phyloP scores from a whole-genome alignment of 768 basidiomycete genomes.

The Udeniomyces megalosporus region DNA sequence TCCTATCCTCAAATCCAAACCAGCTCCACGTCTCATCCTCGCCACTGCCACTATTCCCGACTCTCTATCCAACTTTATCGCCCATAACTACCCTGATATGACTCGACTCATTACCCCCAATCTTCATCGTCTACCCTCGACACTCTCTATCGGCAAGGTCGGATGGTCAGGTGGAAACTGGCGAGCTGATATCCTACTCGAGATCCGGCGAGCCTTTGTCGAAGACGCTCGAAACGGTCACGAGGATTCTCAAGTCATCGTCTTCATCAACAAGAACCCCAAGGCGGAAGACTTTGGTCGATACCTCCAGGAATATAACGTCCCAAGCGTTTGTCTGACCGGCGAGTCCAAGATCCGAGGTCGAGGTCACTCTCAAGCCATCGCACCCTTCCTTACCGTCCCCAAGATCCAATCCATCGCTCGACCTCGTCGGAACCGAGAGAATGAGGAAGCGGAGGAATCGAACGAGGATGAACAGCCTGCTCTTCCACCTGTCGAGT shows the following conservation, averaged over 20 bases:
- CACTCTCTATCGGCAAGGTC: conserved; percentile 55
- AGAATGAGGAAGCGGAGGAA: neutral
- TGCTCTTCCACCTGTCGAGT: neutral
- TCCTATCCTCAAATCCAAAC: conserved; percentile 14
- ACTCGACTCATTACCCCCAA: conserved; percentile 52
- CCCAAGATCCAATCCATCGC: neutral
- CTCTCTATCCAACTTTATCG: conserved; percentile 30
- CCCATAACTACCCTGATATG: conserved; percentile 20
- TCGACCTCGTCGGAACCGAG: neutral
- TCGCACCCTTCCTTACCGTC: conserved; percentile 37
- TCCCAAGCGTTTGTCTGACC: conserved; percentile 42
- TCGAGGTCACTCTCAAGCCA: conserved; percentile 32
- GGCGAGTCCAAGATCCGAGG: conserved; percentile 43
- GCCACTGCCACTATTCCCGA: conserved; percentile 77
- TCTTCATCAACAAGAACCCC: conserved; percentile 65
- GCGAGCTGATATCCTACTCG: conserved; percentile 58
- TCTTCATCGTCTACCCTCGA: conserved; percentile 59
- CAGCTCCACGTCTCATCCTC: conserved; percentile 61
- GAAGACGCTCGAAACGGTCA: conserved; percentile 27
- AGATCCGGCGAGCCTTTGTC: conserved; percentile 58
- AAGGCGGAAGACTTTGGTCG: conserved; percentile 48
- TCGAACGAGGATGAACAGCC: neutral
- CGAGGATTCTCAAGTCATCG: conserved; percentile 47
- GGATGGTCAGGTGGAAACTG: conserved; percentile 66
- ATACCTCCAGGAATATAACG: conserved; percentile 45